phyloP scores from a whole-genome alignment of 2,329 filamentous ascomycete species.

The Aureobasidium mangrovei region DNA sequence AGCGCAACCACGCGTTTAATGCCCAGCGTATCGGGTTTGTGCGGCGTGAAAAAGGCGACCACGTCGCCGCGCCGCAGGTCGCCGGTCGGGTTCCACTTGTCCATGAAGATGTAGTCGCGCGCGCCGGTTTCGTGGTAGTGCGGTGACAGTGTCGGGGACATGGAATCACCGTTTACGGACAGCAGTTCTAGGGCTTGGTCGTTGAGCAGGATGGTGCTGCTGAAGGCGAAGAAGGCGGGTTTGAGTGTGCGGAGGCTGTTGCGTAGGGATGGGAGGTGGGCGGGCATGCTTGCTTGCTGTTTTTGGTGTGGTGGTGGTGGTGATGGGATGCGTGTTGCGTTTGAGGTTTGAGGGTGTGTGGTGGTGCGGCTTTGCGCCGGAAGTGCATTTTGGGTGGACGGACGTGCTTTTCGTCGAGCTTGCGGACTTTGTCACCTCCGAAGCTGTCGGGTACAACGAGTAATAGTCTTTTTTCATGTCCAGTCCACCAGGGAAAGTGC shows the following conservation, averaged over 20 bases:
- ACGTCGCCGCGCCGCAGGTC: constrained; percentile 36
- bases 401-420: too few species aligned
- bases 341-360: too few species aligned
- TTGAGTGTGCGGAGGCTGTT: neutral
- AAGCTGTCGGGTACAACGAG: too few species aligned
- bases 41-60: constrained; percentile 45
- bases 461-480: too few species aligned
- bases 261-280: too few species aligned
- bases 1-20: constrained; percentile 80
- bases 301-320: neutral
- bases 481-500: too few species aligned
- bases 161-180: constrained; percentile 33
- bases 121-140: constrained; percentile 31
- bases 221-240: constrained; percentile 7
- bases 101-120: constrained; percentile 32
- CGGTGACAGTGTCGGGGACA: constrained; percentile 39
- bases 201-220: constrained; percentile 27
- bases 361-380: too few species aligned
- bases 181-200: constrained; percentile 33
- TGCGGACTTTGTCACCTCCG: too few species aligned
- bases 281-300: neutral
- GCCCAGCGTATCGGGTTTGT: constrained; percentile 57
- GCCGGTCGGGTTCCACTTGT: constrained; percentile 21
- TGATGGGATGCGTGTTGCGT: too few species aligned
- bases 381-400: too few species aligned